Conservation (phyloP, 306 rosid species). For the Abrus pulchellus region DNA sequence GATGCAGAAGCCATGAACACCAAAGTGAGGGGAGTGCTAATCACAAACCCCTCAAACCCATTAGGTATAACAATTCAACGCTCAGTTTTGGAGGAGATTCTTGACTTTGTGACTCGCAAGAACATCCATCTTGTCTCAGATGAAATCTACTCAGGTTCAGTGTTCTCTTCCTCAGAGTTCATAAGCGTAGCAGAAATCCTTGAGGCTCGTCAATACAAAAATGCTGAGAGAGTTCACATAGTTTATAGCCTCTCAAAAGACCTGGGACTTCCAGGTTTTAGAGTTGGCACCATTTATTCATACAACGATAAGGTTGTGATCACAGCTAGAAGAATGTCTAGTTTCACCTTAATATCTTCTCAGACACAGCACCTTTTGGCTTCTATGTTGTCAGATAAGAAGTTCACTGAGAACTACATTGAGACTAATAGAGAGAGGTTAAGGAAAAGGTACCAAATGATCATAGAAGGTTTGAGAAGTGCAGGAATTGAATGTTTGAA, state of each 20-base stretch:
- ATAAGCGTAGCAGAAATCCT: constrained; percentile 79
- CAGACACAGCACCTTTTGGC: constrained; percentile 87
- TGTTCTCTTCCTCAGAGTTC: constrained; percentile 72
- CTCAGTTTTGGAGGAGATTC: constrained; percentile 63
- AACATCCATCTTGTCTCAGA: constrained; percentile 95
- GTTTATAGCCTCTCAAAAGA: constrained; percentile 96
- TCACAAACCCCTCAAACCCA: constrained; percentile 95
- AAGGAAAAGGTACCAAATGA: constrained; percentile 73
- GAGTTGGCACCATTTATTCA: constrained; percentile 88
- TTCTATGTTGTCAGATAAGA: constrained; percentile 73
- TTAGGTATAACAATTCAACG: constrained; percentile 76
- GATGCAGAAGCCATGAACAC: constrained; percentile 61
- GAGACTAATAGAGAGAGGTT: constrained; percentile 72
- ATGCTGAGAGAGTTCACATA: constrained; percentile 84
- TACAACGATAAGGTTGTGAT: constrained; percentile 87
- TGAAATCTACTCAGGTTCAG: constrained; percentile 95
- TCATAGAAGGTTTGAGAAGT: constrained; percentile 70
- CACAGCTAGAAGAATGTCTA: constrained; percentile 91
- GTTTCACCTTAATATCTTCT: constrained; percentile 87
- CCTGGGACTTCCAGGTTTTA: constrained; percentile 89
- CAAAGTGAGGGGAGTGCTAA: constrained; percentile 75
- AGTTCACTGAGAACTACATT: constrained; percentile 69
- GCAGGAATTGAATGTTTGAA: constrained; percentile 82
- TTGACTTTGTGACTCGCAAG: constrained; percentile 70
- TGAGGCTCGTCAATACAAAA: constrained; percentile 48